Evolutionary conservation across 208 protist genomes (phyloP), one percentile per base, ranked within the genome.

Genomic region (Trichomonas vaginalis): DNA sequence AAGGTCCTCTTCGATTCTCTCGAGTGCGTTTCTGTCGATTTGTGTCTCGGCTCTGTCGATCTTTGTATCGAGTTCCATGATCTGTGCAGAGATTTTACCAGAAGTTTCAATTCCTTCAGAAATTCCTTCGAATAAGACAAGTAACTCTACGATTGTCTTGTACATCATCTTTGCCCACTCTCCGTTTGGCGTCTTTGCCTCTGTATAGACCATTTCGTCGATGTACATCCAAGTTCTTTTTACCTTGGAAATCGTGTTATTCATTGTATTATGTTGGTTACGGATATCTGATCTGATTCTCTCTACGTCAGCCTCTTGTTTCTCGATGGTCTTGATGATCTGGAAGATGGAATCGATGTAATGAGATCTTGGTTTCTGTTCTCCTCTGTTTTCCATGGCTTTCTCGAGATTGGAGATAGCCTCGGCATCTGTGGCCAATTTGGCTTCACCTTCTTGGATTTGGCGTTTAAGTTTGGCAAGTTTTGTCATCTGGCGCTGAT

Each of bases 21-120:
- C 45, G 27, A 92, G 32, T 39, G 86, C 86, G 15, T 92, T 42
- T n/a, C 10, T 23, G 39, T 92, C 86, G 45, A 56, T 92, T 47
- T 92, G 86, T 39, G 12, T n/a, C 46, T 51, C n/a, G 32, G 45
- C 14, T 49, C 45, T 46, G 27, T 92, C 86, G 21, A 92, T 92
- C 86, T 92, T 92, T 39, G 40, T n/a, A 15, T 92, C 86, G 17
- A 92, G 45, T 92, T 92, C 86, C 86, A 92, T 92, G 27, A 45
- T 39, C 46, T 92, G 86, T 35, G 86, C 86, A 32, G 40, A 48
- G 17, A 48, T 10, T 51, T 92, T 92, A 56, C 86, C 86, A 27
- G 86, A 51, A 0, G 17, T 51, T 51, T 92, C 86, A 8, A 92
- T 45, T 12, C 46, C 45, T 92, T 92, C 86, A n/a, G 86, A 92